Conservation (phyloP, 257 asterid species). For the Cruciata laevipes region DNA sequence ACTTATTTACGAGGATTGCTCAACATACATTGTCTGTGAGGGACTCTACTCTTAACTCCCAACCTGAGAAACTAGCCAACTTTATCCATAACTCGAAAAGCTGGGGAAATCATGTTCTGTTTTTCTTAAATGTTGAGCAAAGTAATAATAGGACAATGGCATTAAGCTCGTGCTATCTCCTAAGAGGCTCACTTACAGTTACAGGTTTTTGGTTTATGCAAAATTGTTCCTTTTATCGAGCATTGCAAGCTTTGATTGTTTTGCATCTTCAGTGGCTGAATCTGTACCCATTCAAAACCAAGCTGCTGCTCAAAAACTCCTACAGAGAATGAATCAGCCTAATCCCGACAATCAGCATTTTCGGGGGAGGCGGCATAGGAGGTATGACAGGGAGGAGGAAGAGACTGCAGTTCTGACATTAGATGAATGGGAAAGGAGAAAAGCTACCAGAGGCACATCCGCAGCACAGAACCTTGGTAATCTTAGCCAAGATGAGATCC, state of each 20-base stretch:
- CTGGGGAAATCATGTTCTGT: neutral
- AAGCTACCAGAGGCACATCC: conserved; percentile 33
- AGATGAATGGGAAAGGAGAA: conserved; percentile 84
- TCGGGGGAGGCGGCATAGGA: conserved; percentile 49
- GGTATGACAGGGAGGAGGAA: conserved; percentile 46
- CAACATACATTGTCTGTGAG: no score
- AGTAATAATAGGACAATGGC: neutral
- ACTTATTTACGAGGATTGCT: neutral
- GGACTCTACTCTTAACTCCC: no score
- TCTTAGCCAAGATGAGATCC: conserved; percentile 66
- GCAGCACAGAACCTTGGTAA: conserved; percentile 24
- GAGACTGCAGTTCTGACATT: conserved; percentile 54
- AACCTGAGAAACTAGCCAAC: neutral
- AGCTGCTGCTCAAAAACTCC: conserved; percentile 85
- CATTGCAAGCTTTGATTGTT: conserved; percentile 1
- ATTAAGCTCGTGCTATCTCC: neutral
- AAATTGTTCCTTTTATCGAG: neutral
- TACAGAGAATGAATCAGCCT: conserved; percentile 61
- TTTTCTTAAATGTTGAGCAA: neutral
- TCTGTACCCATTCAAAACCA: conserved; percentile 78
- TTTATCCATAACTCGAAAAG: neutral
- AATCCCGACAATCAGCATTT: conserved; percentile 29
- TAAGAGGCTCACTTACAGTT: neutral
- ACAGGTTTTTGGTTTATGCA: no score
- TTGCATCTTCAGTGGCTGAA: conserved; percentile 49